A percentile compares a stretch with the other conserved stretches of the same genome.
These are phyloP conservation scores for Graphiopsis chlorocephala DNA, from an alignment of 2,329 filamentous ascomycete genomes.

Conservation along the genomic window DNA sequence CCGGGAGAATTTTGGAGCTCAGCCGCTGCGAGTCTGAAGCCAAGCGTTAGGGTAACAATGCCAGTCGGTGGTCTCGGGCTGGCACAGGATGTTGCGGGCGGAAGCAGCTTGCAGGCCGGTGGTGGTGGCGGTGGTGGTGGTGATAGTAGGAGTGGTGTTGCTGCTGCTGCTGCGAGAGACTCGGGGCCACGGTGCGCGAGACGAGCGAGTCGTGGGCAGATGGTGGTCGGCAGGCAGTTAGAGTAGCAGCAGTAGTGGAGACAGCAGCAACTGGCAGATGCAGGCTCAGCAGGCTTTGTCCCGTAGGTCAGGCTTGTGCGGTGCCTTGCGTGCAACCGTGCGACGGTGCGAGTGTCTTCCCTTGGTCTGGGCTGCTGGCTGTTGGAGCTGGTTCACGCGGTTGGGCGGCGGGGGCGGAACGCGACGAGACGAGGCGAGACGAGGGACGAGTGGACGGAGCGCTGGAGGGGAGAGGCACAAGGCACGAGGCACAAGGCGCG, in stretches of 20 bases:
- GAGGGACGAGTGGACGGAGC: background rate
- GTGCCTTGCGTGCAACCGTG: constrained; percentile 4
- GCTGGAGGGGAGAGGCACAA: background rate
- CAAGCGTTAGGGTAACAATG: background rate
- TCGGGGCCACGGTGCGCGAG: background rate
- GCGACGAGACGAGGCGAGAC: background rate
- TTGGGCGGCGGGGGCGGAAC: constrained; percentile 1
- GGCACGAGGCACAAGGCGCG: background rate
- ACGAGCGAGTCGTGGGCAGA: background rate
- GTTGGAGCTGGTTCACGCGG: background rate
- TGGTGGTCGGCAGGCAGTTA: background rate
- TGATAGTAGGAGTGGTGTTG: background rate
- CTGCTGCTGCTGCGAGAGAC: background rate
- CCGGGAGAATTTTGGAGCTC: background rate
- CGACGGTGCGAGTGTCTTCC: background rate
- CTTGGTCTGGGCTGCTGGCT: background rate
- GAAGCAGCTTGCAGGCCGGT: background rate
- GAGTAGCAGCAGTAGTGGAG: background rate
- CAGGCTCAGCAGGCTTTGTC: constrained; percentile 6
- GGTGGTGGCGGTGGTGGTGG: background rate
- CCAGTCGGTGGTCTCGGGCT: background rate
- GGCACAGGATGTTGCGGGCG: background rate
- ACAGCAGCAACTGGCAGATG: constrained; percentile 1
- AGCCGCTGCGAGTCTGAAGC: constrained; percentile 6
- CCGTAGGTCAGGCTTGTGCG: constrained; percentile 6